Evolutionary conservation across 176 grass and related monocot genomes (phyloP).

Genomic region (Oryza meridionalis): DNA sequence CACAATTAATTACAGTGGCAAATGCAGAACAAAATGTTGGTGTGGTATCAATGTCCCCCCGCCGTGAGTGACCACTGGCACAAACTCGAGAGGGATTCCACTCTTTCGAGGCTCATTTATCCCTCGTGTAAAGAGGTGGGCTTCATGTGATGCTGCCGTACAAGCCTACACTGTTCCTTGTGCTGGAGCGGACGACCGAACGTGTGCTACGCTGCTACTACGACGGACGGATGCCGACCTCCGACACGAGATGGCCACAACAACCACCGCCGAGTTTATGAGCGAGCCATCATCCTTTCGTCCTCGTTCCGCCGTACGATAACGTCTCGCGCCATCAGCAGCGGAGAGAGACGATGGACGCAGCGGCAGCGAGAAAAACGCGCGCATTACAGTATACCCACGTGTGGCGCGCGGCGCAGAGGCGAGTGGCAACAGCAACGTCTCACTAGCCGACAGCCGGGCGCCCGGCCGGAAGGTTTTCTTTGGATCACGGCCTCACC

Average conservation of each 20-base stretch:
- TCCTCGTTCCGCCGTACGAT: neutral
- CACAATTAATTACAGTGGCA: neutral
- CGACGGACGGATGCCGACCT: constrained; percentile 1
- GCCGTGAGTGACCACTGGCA: neutral
- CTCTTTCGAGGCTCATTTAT: neutral
- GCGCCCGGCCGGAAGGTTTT: neutral
- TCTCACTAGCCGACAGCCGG: neutral
- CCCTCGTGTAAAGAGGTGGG: neutral
- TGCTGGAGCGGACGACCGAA: neutral
- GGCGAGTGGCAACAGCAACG: constrained; percentile 1
- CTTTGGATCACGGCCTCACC: neutral
- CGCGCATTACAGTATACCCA: neutral
- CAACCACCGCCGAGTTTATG: constrained; percentile 5
- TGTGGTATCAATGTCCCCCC: neutral
- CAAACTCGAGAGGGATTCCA: neutral
- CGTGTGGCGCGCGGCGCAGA: neutral
- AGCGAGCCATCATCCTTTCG: neutral
- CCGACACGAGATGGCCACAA: neutral
- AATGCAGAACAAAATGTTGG: neutral
- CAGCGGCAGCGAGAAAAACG: constrained; percentile 3
- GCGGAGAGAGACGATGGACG: neutral
- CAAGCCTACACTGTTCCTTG: neutral
- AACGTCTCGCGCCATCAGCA: neutral
- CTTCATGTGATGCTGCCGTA: neutral
- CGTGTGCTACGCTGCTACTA: neutral